phyloP scores from a whole-genome alignment of 2,329 filamentous ascomycete genomes.

The Exophiala phaeomuriformis region DNA sequence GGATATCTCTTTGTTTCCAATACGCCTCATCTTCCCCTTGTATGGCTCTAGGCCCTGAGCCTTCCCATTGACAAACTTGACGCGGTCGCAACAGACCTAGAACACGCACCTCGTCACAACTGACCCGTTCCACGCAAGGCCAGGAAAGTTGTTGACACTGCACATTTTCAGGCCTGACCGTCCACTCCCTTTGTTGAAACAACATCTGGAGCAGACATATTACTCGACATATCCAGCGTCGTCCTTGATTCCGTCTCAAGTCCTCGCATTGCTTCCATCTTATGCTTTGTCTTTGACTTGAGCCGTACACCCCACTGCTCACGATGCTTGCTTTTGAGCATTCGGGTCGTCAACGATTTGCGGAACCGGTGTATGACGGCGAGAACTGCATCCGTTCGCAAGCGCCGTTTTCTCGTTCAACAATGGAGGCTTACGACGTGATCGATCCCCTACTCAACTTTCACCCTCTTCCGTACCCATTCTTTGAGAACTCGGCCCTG shows the following conservation, averaged over 20 bases:
- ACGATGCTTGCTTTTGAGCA: constrained; percentile 27
- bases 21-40: neutral
- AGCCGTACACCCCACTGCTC: neutral
- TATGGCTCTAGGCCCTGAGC: constrained; percentile 13
- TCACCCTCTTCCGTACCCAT: constrained; percentile 21
- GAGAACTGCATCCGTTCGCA: constrained; percentile 14
- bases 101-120: neutral
- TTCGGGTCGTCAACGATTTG: constrained; percentile 18
- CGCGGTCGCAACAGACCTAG: constrained; percentile 9
- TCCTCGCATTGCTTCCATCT: constrained; percentile 4
- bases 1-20: neutral
- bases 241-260: constrained; percentile 7
- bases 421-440: constrained; percentile 21
- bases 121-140: neutral
- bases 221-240: neutral
- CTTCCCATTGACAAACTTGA: constrained; percentile 10
- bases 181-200: neutral
- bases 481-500: constrained; percentile 20
- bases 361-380: constrained; percentile 15
- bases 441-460: constrained; percentile 20
- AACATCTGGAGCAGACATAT: neutral
- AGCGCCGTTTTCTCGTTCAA: constrained; percentile 21
- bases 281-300: neutral
- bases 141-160: neutral
- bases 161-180: constrained; percentile 6